A percentile compares a stretch with the other conserved stretches of the same genome.
Evolutionary conservation across 441 rosid species (phyloP).

Genomic region (Populus trichocarpa): DNA sequence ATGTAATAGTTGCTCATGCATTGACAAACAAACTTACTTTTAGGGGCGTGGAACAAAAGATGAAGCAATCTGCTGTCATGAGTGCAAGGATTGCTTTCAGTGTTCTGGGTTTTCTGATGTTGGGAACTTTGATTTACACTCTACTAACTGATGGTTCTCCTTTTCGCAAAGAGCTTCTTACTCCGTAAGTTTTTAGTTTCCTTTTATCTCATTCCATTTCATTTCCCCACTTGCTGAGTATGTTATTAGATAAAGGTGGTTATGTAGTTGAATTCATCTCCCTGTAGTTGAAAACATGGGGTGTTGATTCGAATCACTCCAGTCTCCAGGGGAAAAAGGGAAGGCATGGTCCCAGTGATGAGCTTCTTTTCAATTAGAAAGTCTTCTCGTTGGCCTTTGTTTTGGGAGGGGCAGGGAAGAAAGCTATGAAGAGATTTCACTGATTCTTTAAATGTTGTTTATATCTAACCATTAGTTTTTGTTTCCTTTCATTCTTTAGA

Average conservation of each 20-base stretch:
- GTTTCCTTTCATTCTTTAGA: background rate
- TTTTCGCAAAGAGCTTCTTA: conserved; percentile 71
- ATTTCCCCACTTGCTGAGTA: background rate
- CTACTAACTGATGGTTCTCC: conserved; percentile 73
- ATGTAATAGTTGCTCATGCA: background rate
- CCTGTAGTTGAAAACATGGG: background rate
- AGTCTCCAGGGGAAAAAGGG: background rate
- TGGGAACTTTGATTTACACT: conserved; percentile 71
- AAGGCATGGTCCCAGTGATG: too few relatives aligned
- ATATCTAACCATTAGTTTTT: background rate
- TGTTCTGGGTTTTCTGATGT: conserved; percentile 64
- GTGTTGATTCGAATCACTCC: background rate
- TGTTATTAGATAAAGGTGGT: too few relatives aligned
- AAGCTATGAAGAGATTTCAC: too few relatives aligned
- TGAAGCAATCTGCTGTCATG: conserved; percentile 45
- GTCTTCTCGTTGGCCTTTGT: background rate
- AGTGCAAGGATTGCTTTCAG: conserved; percentile 56
- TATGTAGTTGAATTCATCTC: too few relatives aligned
- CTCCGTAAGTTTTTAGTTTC: conserved; percentile 55
- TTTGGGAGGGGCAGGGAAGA: background rate
- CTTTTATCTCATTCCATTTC: background rate
- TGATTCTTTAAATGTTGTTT: too few relatives aligned
- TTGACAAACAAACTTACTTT: conserved; percentile 7
- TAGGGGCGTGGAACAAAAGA: conserved; percentile 46
- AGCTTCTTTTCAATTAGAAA: background rate